Evolutionary conservation across 1,284 basidiomycete genomes (phyloP).

Genomic region (Rhodotorula sp.): DNA sequence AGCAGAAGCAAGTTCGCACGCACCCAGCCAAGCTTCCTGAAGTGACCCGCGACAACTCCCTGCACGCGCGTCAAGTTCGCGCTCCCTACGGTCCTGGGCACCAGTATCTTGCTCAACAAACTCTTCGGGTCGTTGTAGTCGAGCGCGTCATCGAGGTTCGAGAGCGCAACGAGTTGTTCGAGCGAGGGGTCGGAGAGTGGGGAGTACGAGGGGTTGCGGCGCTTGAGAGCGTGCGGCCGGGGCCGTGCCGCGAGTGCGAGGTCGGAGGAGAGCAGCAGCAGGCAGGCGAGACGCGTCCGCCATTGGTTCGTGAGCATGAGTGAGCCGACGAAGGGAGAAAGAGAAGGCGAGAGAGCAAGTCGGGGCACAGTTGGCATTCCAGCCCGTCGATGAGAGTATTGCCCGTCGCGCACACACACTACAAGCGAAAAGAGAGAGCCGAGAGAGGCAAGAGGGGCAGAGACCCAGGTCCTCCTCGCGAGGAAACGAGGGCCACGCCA

Average conservation of each 20-base stretch:
- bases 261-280: neutral
- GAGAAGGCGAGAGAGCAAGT: neutral
- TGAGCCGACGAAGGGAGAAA: too few species aligned
- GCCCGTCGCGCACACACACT: too few species aligned
- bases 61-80: constrained; percentile 38
- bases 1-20: neutral
- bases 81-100: constrained; percentile 40
- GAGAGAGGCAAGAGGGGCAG: neutral
- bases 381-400: too few species aligned
- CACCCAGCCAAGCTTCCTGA: constrained; percentile 33
- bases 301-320: neutral
- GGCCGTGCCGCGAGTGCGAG: constrained; percentile 17
- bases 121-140: constrained; percentile 33
- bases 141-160: constrained; percentile 27
- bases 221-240: constrained; percentile 30
- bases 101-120: constrained; percentile 35
- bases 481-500: neutral
- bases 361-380: too few species aligned
- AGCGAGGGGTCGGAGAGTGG: constrained; percentile 23
- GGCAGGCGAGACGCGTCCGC: neutral
- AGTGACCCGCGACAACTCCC: constrained; percentile 30
- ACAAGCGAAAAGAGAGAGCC: neutral
- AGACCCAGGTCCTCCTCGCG: too few species aligned
- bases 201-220: constrained; percentile 38
- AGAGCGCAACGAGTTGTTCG: constrained; percentile 16